Evolutionary conservation across 2,329 filamentous ascomycete species (phyloP).

Genomic region (Canariomyces notabilis): DNA sequence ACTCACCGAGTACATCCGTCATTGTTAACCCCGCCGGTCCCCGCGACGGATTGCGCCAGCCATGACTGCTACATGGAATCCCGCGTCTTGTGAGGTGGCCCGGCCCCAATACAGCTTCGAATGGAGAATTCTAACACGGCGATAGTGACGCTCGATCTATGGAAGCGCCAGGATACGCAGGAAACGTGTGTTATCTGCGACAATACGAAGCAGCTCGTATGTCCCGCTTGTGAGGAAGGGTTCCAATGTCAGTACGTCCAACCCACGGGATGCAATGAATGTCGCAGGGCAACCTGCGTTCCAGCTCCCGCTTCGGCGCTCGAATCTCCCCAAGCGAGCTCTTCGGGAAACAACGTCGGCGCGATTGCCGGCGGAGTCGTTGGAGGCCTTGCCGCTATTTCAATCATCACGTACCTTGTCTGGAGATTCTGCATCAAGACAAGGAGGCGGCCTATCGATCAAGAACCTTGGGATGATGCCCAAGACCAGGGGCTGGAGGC

Average conservation of each 20-base stretch:
- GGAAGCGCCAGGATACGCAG: conserved; percentile 25
- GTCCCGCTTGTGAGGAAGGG: conserved; percentile 42
- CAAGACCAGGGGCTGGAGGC: conserved; percentile 44
- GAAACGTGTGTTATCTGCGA: conserved; percentile 44
- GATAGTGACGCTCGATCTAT: conserved; percentile 4
- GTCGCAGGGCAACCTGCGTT: conserved; percentile 44
- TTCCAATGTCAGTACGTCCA: conserved; percentile 42
- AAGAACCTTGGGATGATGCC: conserved; percentile 53
- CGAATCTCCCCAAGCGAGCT: conserved; percentile 21
- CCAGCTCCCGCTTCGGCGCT: conserved; percentile 20
- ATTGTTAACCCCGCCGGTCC: not conserved
- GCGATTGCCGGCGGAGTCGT: conserved; percentile 90
- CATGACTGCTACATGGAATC: conserved; percentile 12
- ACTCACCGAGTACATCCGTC: conserved; percentile 1
- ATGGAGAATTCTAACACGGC: not conserved
- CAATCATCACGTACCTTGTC: conserved; percentile 69
- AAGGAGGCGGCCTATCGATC: conserved; percentile 57
- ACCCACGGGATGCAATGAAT: conserved; percentile 42
- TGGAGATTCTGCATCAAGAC: conserved; percentile 86
- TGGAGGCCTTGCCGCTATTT: conserved; percentile 73
- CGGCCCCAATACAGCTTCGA: not conserved
- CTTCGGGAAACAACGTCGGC: conserved; percentile 65
- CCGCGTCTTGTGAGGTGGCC: conserved; percentile 6
- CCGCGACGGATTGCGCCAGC: conserved; percentile 3
- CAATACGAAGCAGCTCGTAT: conserved; percentile 32